A percentile compares a stretch with the other conserved stretches of the same genome.
Conservation (phyloP, 345 rosid genomes). For the Laguncularia racemosa region DNA sequence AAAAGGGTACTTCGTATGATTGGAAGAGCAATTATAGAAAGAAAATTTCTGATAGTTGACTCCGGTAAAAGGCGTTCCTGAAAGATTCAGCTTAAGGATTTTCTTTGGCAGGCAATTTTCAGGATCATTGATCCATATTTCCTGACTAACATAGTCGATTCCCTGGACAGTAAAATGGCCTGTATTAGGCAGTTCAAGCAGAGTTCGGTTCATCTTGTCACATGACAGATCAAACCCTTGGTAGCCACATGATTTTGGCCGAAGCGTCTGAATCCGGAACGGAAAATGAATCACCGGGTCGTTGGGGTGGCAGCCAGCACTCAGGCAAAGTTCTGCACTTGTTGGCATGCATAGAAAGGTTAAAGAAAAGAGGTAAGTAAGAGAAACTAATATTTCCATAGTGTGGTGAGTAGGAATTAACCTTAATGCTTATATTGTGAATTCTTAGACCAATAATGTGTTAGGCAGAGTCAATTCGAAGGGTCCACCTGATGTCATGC, state of each 20-base stretch:
- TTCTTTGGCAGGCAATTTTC: constrained; percentile 46
- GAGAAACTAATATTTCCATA: not conserved
- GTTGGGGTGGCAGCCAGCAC: constrained; percentile 25
- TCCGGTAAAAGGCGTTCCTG: constrained; percentile 40
- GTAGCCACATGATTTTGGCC: constrained; percentile 42
- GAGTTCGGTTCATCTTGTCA: constrained; percentile 29
- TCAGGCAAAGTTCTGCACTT: constrained; percentile 18
- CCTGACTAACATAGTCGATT: constrained; percentile 49
- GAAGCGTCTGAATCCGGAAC: constrained; percentile 35
- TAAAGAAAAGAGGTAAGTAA: constrained; percentile 2
- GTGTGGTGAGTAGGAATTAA: too few relatives aligned
- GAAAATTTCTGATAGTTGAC: constrained; percentile 34
- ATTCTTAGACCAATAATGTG: too few relatives aligned
- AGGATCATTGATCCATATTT: constrained; percentile 63
- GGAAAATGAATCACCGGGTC: constrained; percentile 49
- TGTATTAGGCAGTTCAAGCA: constrained; percentile 26
- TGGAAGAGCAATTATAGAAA: constrained; percentile 50
- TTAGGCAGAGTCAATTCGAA: too few relatives aligned
- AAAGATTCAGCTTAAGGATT: constrained; percentile 51
- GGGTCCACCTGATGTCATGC: too few relatives aligned
- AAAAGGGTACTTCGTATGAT: constrained; percentile 19
- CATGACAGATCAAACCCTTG: constrained; percentile 49
- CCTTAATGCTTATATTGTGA: too few relatives aligned
- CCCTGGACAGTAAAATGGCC: constrained; percentile 40
- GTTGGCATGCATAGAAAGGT: not conserved